Evolutionary conservation across 108 stramenopile genomes (phyloP).

Genomic region (Fragilariopsis cylindrus): DNA sequence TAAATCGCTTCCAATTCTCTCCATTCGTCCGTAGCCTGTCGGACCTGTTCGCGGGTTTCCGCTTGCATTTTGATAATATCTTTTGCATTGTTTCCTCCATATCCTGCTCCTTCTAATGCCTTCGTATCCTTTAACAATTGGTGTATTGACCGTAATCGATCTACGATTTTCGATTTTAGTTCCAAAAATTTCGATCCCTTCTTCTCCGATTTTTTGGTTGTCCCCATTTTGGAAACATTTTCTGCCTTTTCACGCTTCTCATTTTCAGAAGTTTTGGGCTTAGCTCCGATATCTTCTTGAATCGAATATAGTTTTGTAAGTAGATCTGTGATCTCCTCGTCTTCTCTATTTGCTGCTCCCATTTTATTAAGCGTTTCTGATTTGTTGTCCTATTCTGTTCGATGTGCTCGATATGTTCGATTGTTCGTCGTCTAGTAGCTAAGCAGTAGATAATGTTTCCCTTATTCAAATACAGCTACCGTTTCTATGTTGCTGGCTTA

Average conservation of each 20-base stretch:
- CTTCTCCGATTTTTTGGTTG: constrained; percentile 62
- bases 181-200: constrained; percentile 81
- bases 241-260: constrained; percentile 75
- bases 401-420: too few relatives aligned
- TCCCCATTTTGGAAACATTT: constrained; percentile 70
- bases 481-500: too few relatives aligned
- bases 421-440: too few relatives aligned
- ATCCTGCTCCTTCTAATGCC: constrained; percentile 50
- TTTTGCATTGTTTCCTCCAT: constrained; percentile 70
- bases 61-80: constrained; percentile 82
- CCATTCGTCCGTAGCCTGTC: constrained; percentile 84
- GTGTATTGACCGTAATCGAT: constrained; percentile 63
- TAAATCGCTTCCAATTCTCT: constrained; percentile 76
- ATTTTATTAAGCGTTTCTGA: constrained; percentile 10
- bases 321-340: constrained; percentile 79
- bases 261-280: constrained; percentile 68
- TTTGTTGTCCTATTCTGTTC: neutral
- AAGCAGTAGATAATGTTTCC: too few relatives aligned
- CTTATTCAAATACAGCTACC: too few relatives aligned
- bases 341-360: constrained; percentile 41
- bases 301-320: constrained; percentile 84
- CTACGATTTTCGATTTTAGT: constrained; percentile 73
- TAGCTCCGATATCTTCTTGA: constrained; percentile 87
- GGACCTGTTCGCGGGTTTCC: constrained; percentile 73
- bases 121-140: constrained; percentile 53